Evolutionary conservation across 768 basidiomycete genomes (phyloP).

Genomic region (Agaricus blazei): DNA sequence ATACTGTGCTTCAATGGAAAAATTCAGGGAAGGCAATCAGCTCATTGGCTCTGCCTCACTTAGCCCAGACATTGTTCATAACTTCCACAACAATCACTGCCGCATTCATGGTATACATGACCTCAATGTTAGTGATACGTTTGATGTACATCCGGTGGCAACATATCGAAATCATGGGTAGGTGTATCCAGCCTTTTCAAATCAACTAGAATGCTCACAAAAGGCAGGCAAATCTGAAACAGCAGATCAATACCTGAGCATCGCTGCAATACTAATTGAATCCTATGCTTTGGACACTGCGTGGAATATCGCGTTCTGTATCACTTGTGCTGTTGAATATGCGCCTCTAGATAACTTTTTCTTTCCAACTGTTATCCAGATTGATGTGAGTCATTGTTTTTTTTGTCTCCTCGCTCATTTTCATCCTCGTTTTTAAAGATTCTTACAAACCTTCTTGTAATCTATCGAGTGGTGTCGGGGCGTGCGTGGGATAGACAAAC

Average conservation of each 20-base stretch:
- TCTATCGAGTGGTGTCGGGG: not conserved
- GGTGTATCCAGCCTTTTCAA: no score
- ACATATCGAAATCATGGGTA: not conserved
- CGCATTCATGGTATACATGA: not conserved
- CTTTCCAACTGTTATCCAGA: not conserved
- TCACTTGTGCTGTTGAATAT: not conserved
- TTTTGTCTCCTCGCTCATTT: no score
- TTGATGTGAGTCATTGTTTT: not conserved
- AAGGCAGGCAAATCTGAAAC: not conserved
- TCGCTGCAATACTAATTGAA: not conserved
- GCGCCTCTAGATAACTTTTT: not conserved
- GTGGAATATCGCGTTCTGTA: not conserved
- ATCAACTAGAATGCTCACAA: no score
- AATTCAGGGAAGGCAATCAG: no score
- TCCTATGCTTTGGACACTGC: constrained; percentile 2
- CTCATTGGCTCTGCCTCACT: no score
- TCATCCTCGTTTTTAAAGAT: not conserved
- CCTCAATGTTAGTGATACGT: not conserved
- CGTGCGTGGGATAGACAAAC: not conserved
- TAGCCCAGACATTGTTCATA: not conserved
- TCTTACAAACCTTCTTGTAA: not conserved
- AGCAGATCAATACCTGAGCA: not conserved
- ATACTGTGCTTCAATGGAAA: not conserved
- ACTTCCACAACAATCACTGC: not conserved
- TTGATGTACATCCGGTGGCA: not conserved